Evolutionary conservation across 495 filamentous ascomycete genomes (phyloP).

Genomic region (Lasiosphaeria miniovina): DNA sequence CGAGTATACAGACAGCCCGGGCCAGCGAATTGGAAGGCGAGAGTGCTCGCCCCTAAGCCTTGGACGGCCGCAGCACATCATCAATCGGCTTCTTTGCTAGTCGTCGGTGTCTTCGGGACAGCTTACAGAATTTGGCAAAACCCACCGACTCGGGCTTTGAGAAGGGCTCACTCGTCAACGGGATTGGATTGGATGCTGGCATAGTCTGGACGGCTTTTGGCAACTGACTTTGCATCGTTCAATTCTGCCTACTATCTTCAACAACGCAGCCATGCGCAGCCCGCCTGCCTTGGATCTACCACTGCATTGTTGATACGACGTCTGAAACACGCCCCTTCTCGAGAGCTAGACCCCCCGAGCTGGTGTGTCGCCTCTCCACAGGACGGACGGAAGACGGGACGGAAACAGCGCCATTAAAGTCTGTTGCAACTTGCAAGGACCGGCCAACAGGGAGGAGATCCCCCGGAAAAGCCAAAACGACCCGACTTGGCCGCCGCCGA

Average conservation of each 20-base stretch:
- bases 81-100: background rate
- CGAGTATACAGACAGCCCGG: no score
- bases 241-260: conserved; percentile 13
- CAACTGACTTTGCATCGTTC: conserved; percentile 6
- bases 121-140: conserved; percentile 2
- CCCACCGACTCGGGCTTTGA: background rate
- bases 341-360: conserved; percentile 16
- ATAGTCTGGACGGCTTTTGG: conserved; percentile 6
- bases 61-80: no score
- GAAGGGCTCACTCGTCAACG: background rate
- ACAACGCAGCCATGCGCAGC: conserved; percentile 26
- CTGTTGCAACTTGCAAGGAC: conserved; percentile 17
- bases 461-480: conserved; percentile 21
- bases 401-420: conserved; percentile 14
- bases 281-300: conserved; percentile 15
- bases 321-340: conserved; percentile 33
- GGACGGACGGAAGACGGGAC: conserved; percentile 15
- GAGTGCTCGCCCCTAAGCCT: background rate
- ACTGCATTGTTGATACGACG: conserved; percentile 39
- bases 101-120: conserved; percentile 1
- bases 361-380: conserved; percentile 17
- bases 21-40: no score
- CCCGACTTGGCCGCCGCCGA: conserved; percentile 5
- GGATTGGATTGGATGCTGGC: background rate
- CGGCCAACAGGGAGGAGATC: conserved; percentile 26